These are phyloP conservation scores for Aspergillus calidoustus DNA, from an alignment of 2,329 filamentous ascomycete species.

Conservation along the genomic window DNA sequence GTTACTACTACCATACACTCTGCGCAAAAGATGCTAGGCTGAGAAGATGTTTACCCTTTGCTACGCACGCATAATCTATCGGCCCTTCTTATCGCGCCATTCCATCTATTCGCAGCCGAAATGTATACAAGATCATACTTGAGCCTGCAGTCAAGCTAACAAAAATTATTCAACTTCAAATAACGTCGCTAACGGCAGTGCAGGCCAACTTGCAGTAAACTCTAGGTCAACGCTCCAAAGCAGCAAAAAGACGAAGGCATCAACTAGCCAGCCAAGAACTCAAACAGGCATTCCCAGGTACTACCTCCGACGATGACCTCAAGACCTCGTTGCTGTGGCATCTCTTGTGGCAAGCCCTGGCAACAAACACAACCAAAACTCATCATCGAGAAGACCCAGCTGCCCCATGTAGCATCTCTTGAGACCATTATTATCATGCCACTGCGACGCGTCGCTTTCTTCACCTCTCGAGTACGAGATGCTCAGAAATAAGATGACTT, in stretches of 20 bases:
- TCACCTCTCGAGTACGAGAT: constrained; percentile 34
- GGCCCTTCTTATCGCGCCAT: neutral
- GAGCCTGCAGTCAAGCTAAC: neutral
- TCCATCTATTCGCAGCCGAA: neutral
- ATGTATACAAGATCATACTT: neutral
- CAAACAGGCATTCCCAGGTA: neutral
- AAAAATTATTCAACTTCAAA: neutral
- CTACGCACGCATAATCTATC: neutral
- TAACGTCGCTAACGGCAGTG: neutral
- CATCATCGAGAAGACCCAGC: neutral
- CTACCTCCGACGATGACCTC: neutral
- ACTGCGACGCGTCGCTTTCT: constrained; percentile 30
- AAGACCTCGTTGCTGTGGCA: constrained; percentile 1
- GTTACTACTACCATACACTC: no score
- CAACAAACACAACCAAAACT: neutral
- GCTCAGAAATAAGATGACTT: constrained; percentile 42
- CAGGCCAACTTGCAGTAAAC: constrained; percentile 12
- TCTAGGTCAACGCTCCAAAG: constrained; percentile 13
- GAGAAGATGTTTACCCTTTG: no score
- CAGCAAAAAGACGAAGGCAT: constrained; percentile 12
- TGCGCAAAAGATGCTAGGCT: no score
- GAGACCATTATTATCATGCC: constrained; percentile 11
- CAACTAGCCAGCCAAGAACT: neutral
- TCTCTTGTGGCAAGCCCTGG: neutral
- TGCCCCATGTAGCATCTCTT: neutral